phyloP scores from a whole-genome alignment of 2,329 filamentous ascomycete genomes.

The Talaromyces sp. region DNA sequence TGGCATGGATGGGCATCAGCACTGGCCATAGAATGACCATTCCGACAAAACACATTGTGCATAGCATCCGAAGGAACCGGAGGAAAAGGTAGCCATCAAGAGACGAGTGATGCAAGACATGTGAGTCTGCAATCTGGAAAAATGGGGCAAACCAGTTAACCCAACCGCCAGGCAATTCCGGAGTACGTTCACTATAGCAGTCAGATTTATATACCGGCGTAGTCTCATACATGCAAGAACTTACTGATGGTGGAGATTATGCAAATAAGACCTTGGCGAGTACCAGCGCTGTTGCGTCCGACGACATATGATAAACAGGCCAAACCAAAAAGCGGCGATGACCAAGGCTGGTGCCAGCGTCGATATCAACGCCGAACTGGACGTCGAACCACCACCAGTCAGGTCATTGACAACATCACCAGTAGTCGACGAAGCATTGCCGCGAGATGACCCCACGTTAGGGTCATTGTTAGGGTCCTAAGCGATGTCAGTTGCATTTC shows the following conservation, averaged over 20 bases:
- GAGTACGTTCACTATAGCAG: constrained; percentile 40
- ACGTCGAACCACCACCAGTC: constrained; percentile 38
- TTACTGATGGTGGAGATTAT: constrained; percentile 38
- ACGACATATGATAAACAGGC: constrained; percentile 44
- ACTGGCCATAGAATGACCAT: constrained; percentile 83
- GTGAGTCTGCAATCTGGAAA: constrained; percentile 61
- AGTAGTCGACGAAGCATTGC: constrained; percentile 32
- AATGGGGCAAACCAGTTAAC: constrained; percentile 54
- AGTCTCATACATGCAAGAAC: constrained; percentile 3
- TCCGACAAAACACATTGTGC: constrained; percentile 74
- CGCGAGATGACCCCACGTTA: constrained; percentile 38
- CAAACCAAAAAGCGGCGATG: constrained; percentile 40
- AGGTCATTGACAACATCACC: constrained; percentile 26
- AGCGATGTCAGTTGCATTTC: not conserved
- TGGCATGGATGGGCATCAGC: constrained; percentile 80
- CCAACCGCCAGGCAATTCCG: constrained; percentile 43
- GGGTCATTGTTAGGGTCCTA: constrained; percentile 37
- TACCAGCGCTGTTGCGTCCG: constrained; percentile 44
- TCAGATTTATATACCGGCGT: not conserved
- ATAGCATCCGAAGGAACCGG: constrained; percentile 75
- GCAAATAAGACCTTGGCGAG: constrained; percentile 39
- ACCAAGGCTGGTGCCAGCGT: constrained; percentile 46
- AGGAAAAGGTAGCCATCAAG: constrained; percentile 90
- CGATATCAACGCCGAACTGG: constrained; percentile 44
- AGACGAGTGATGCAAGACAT: constrained; percentile 84